Percentiles rank a stretch among this genome's conserved stretches.
These are phyloP conservation scores for Xylaria scruposa DNA, from an alignment of 495 filamentous ascomycete species.

Conservation along the genomic window DNA sequence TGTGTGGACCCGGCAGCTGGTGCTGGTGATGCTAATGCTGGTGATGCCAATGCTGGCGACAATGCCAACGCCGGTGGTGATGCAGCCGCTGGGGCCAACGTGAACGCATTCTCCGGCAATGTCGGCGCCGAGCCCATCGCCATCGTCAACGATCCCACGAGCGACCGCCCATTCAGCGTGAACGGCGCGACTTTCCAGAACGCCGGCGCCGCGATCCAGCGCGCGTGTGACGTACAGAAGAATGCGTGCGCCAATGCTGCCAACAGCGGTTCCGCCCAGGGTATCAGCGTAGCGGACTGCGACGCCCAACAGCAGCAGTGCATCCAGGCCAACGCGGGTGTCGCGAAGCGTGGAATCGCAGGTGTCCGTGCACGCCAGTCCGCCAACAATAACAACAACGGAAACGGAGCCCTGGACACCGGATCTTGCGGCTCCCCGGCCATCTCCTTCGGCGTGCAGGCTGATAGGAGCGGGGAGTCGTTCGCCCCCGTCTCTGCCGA, in stretches of 20 bases:
- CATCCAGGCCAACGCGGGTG: conserved; percentile 43
- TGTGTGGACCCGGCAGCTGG: conserved; percentile 43
- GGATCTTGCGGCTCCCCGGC: conserved; percentile 60
- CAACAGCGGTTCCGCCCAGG: conserved; percentile 52
- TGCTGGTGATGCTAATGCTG: conserved; percentile 26
- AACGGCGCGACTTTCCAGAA: conserved; percentile 61
- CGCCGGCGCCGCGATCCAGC: conserved; percentile 56
- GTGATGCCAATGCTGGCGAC: conserved; percentile 26
- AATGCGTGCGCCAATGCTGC: conserved; percentile 63
- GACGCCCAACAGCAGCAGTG: conserved; percentile 55
- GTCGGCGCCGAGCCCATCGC: conserved; percentile 61
- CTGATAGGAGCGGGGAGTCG: conserved; percentile 58
- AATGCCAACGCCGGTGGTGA: not conserved
- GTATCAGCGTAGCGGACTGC: conserved; percentile 51
- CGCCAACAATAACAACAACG: conserved; percentile 13
- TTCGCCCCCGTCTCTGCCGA: conserved; percentile 57
- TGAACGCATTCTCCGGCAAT: conserved; percentile 63
- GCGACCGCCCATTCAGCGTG: conserved; percentile 60
- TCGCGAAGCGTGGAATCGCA: conserved; percentile 18
- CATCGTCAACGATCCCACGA: conserved; percentile 51
- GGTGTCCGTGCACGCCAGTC: conserved; percentile 19
- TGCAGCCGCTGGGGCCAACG: conserved; percentile 45
- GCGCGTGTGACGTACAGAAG: conserved; percentile 63
- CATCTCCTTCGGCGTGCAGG: conserved; percentile 60
- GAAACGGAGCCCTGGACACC: conserved; percentile 40